phyloP scores from a whole-genome alignment of 371 early-diverging fungal species.

The Mucor ambiguus region DNA sequence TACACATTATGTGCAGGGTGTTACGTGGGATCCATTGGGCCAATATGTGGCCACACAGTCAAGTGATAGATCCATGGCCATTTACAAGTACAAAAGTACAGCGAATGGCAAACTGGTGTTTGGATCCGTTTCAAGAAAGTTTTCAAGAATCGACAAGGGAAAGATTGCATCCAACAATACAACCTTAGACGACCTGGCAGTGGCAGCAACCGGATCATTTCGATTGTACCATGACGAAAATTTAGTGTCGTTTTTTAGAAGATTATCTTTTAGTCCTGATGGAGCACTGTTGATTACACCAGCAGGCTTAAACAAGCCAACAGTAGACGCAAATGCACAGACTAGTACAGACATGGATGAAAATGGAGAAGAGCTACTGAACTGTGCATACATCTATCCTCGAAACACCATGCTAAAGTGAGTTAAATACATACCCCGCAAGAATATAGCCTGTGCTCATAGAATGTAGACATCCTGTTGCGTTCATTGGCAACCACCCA shows the following conservation, averaged over 20 bases:
- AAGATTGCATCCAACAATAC: conserved; percentile 17
- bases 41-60: conserved; percentile 90
- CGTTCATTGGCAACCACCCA: conserved; percentile 68
- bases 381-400: conserved; percentile 47
- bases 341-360: conserved; percentile 15
- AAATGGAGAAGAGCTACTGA: conserved; percentile 25
- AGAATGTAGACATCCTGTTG: conserved; percentile 62
- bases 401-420: conserved; percentile 37
- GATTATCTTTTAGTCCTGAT: conserved; percentile 89
- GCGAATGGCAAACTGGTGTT: conserved; percentile 28
- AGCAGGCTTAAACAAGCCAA: conserved; percentile 67
- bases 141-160: conserved; percentile 25
- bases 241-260: conserved; percentile 89
- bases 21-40: conserved; percentile 94
- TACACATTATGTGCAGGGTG: conserved; percentile 94
- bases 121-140: conserved; percentile 25
- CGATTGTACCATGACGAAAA: conserved; percentile 88
- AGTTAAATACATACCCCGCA: not conserved
- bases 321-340: not conserved
- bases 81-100: conserved; percentile 36
- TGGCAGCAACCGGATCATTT: conserved; percentile 20
- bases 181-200: conserved; percentile 5
- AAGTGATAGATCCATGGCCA: conserved; percentile 80
- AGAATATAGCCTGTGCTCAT: not conserved
- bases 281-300: conserved; percentile 86